Evolutionary conservation across 371 early-diverging fungal species (phyloP), one percentile per base, ranked within the genome.

Genomic region (Lichtheimia corymbifera): DNA sequence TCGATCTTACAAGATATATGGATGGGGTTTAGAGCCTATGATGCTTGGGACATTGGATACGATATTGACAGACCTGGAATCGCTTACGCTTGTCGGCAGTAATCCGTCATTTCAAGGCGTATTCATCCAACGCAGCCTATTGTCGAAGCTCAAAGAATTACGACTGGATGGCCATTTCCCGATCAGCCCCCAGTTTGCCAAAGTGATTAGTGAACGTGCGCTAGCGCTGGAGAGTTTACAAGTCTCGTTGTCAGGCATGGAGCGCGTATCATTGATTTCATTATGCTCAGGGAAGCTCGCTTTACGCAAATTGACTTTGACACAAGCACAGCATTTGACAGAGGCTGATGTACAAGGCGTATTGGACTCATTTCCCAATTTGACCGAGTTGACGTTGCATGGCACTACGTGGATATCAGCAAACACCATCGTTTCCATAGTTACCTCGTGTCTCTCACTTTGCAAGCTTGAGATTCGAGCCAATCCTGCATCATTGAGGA

Each of bases 1-100:
- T 4, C 55, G 54, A n/a, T 30, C 50, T 2, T 30, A 79, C 6
- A 63, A 67, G 9, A 65, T 77, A 14, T 82, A 82, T 56, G 82
- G 82, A 3, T 76, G 74, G 73, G 17, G 58, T 0, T 14, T 82
- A 0, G 42, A 65, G 0, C 58, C 68, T 4, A 7, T 11, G 5
- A 47, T 68, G 15, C 49, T 79, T 13, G 74, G 77, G 12, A 22
- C 14, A 14, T 15, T 79, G 0, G 63, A 60, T 5, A 58, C 54
- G 0, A 44, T 53, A 0, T 54, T 70, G 4, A 55, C 41, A 4
- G 53, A 56, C 1, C 41, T 80, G 1, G 40, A 47, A 4, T 42
- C 52, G 0, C 50, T 80, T 15, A n/a, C 55, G 3, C 49, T 80
- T 4, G 69, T 80, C 44, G 77, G 80, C 5, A 44, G 56, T 13